phyloP scores from a whole-genome alignment of 495 filamentous ascomycete species.

The Glutinoglossum americanum region DNA sequence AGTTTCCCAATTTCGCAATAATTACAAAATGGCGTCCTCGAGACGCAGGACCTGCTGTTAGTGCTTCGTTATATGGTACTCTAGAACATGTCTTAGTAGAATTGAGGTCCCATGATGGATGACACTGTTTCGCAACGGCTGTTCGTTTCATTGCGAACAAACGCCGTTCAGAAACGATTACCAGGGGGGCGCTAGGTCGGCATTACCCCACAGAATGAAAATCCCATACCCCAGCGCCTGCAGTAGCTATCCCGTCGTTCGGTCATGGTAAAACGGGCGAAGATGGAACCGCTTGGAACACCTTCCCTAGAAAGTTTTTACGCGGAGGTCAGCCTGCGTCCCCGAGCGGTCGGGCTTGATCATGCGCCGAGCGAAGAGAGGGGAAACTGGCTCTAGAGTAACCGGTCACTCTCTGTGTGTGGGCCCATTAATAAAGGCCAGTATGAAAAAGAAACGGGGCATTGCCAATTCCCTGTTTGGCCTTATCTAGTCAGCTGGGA shows the following conservation, averaged over 20 bases:
- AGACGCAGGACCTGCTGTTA: too few relatives aligned
- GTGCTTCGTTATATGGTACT: too few relatives aligned
- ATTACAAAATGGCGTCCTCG: not conserved
- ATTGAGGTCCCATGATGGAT: too few relatives aligned
- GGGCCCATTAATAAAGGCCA: not conserved
- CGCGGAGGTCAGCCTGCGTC: not conserved
- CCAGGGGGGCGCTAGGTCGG: not conserved
- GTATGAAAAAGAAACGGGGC: not conserved
- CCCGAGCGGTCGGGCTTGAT: not conserved
- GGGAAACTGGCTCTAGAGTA: not conserved
- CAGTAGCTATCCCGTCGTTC: not conserved
- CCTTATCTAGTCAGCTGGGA: not conserved
- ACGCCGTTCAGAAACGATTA: not conserved
- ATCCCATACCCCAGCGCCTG: not conserved
- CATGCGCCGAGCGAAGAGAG: conserved; percentile 1
- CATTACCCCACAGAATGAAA: not conserved
- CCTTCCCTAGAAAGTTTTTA: not conserved
- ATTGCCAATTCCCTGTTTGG: not conserved
- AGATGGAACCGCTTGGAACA: conserved; percentile 2
- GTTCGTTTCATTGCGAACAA: not conserved
- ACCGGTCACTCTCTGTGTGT: not conserved
- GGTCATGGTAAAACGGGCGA: not conserved
- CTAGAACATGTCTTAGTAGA: too few relatives aligned
- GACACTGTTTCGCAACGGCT: too few relatives aligned
- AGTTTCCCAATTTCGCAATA: not conserved